Base-by-base conservation (phyloP, 495 filamentous ascomycete species). In the Neurospora sp. region DNA sequence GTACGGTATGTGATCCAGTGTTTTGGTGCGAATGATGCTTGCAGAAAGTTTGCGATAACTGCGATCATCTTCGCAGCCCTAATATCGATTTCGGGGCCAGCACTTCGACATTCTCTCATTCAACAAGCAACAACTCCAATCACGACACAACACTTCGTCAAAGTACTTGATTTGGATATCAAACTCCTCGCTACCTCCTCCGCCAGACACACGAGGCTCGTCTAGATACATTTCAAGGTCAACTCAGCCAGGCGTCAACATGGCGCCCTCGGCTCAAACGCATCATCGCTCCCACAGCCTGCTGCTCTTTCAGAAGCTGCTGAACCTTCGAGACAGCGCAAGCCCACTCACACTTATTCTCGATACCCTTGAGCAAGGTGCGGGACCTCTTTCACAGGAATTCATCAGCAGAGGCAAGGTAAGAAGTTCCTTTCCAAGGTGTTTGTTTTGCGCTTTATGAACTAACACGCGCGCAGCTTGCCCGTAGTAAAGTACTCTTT, bases 271-370 rank as follows among this genome's bases (percentile, higher is more conserved):
- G 4, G 79, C 84, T 21, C 80, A 91, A 54, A 87, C 89, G 34
- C 92, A 96, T 77, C 88, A 92, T 8, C 88, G 93, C 69, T 92
- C 92, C 34, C 95, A 98, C 82, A 95, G 93, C 82, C 81, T 97
- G 66, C 89, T 97, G 7, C 83, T 97, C 2, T 90, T 98, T 45
- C 93, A 94, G 71, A 95, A 94, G 74, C 83, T 98, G 3, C 85
- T 98, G 70, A 90, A 88, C 75, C 82, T 92, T 17, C 85, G 92
- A 39, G 94, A 97, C 78, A 90, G 87, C 28, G 90, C 90, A 3
- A 96, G 93, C 38, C 95, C 94, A 2, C 89, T 98, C 69, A 97
- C 94, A 0, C 81, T 98, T 37, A 82, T 98, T 9, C 85, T 96
- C 71, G 95, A 98, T 82, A 92, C 88, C 19, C 81, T 97, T 45